Conservation (phyloP, 768 basidiomycete genomes). For the Pluteus cervinus region DNA sequence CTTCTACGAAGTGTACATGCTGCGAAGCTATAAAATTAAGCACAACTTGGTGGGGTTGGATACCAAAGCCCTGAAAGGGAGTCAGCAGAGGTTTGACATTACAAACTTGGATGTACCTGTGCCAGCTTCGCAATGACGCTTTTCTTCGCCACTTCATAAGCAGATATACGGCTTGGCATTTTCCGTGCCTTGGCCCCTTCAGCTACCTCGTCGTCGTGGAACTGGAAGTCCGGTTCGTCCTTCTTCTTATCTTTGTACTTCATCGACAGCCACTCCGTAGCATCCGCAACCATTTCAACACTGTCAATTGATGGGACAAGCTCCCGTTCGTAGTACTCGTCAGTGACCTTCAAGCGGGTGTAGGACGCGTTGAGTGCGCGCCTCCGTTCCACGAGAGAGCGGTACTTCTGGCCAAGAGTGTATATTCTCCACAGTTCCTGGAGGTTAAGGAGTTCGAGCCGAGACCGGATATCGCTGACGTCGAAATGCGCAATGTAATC, state of each 20-base stretch:
- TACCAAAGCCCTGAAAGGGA: constrained; percentile 67
- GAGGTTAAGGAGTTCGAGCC: constrained; percentile 65
- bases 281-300: constrained; percentile 86
- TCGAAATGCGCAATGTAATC: constrained; percentile 88
- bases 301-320: constrained; percentile 64
- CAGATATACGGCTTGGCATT: constrained; percentile 77
- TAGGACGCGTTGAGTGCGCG: constrained; percentile 59
- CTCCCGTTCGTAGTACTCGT: constrained; percentile 72
- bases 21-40: constrained; percentile 65
- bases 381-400: constrained; percentile 76
- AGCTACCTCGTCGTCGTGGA: constrained; percentile 64
- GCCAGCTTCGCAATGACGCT: constrained; percentile 73
- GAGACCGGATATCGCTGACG: constrained; percentile 51
- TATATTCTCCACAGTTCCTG: constrained; percentile 91
- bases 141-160: constrained; percentile 80
- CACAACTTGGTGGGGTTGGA: constrained; percentile 78
- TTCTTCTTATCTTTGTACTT: constrained; percentile 76
- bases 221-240: constrained; percentile 54
- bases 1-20: constrained; percentile 66
- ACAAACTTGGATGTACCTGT: constrained; percentile 43
- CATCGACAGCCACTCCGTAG: constrained; percentile 85
- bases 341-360: constrained; percentile 57
- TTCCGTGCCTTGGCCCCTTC: constrained; percentile 59
- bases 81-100: constrained; percentile 5
- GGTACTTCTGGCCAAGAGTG: constrained; percentile 82